Base-by-base conservation (phyloP, 257 asterid species). In the Phtheirospermum japonicum region DNA sequence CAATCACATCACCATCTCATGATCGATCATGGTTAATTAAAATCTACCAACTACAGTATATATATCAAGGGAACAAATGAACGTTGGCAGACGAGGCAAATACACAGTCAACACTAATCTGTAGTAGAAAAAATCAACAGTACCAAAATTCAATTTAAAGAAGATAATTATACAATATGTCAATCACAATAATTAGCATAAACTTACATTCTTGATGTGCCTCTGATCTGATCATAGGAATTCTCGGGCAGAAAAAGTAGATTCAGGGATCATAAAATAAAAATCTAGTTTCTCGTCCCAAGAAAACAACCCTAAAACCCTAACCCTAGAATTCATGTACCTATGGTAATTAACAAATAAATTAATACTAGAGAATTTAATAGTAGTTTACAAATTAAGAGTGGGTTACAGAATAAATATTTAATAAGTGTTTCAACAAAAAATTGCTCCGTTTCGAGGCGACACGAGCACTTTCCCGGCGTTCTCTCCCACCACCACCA, bases 381-480 rank as follows among this genome's bases (percentile, higher is more conserved):
- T n/a, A n/a, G n/a, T n/a, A n/a, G n/a, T n/a, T n/a, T n/a, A n/a
- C n/a, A n/a, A 45, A 42, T n/a, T 42, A 9, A 20, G 63, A 69
- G 63, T 72, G 68, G 61, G 61, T 46, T 61, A 54, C 72, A 59
- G 45, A 59, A 65, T 52, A 56, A 40, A n/a, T 11, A 45, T 45
- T 34, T 18, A 57, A 34, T 57, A 73, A 51, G 45, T 61, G 37
- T 66, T 61, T 57, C 32, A 64, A 63, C 53, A 39, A 40, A 68
- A 64, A 9, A 14, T 23, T 73, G 81, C 72, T 63, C 70, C 72
- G 65, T 74, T 73, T 82, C 87, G 89, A 85, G 89, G 94, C 80
- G 87, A 82, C 89, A 85, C 81, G 84, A 76, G 81, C 94, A 85
- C 85, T 82, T 85, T 80, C 84, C 85, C 85, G 83, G 82, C 80